Base-by-base conservation (phyloP, 2,329 filamentous ascomycete genomes). In the Clarireedia monteithiana region DNA sequence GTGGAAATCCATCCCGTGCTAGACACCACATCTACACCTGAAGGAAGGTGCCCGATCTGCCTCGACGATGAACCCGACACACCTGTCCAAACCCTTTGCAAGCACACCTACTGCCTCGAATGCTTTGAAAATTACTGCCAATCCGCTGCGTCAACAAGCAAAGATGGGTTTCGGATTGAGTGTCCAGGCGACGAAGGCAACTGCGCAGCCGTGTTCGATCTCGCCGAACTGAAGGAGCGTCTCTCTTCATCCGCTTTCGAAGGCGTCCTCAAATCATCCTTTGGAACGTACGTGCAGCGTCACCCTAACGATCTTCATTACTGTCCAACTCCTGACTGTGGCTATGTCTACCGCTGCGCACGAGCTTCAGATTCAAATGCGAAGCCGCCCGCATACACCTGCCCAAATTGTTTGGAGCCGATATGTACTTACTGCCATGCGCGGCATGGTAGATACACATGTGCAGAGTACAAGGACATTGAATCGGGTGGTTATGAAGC, bases 51-150 rank as follows among this genome's bases (percentile, higher is more conserved):
- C 15, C 15, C 10, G 5, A n/a, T 55, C 15, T 55, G 53, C 14
- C 44, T 20, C 20, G 20, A 20, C 27, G 40, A 9, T 50, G 17
- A 39, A 24, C 26, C 53, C 14, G 46, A 50, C 26, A 3, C 2
- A 26, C 53, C 53, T 26, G 3, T 55, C 14, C 36, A 38, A 2
- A 55, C 46, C 2, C n/a, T n/a, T 3, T 55, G 53, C 26, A 15
- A 26, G 7, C 53, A 55, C 57, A 40, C 66, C 10, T 77, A 76
- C 58, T 78, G 75, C 60, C 57, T 60, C 0, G 65, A 68, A 20
- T 78, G 75, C 59, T 75, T 78, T 48, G 62, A 68, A 48, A 62
- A 63, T 42, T 59, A 71, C 7, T 71, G 71, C 55, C 53, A 55
- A 2, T 60, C 60, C 5, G 57, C 59, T 3, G 15, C 24, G 10